Evolutionary conservation across 2,329 filamentous ascomycete species (phyloP).

Genomic region (Dactylellina haptotyla): DNA sequence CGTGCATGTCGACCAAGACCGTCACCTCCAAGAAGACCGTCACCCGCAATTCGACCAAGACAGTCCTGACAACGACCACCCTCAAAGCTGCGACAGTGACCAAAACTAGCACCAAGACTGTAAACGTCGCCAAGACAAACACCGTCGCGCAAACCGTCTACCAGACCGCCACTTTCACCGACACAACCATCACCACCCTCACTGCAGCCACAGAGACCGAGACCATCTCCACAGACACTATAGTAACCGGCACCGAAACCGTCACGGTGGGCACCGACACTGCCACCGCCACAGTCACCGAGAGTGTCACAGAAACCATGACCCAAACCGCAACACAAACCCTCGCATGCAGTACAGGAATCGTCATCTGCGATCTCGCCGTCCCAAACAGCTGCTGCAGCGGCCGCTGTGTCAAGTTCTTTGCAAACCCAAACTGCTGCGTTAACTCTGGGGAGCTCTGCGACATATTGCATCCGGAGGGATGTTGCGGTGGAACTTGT

Average conservation of each 20-base stretch:
- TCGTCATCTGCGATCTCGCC: conserved; percentile 1
- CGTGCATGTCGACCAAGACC: conserved; percentile 3
- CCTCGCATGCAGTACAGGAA: neutral
- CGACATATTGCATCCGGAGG: neutral
- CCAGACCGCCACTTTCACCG: neutral
- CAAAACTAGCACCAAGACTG: neutral
- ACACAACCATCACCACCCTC: neutral
- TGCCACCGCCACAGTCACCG: neutral
- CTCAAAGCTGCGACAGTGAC: too few relatives aligned
- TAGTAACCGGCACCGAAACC: neutral
- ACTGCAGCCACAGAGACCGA: neutral
- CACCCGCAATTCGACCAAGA: neutral
- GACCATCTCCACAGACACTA: neutral
- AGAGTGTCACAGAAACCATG: neutral
- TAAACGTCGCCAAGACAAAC: neutral
- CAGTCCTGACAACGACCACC: neutral
- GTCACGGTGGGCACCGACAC: neutral
- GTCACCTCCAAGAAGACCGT: neutral
- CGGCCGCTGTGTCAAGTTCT: conserved; percentile 18
- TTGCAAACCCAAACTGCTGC: neutral
- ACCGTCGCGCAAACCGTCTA: neutral
- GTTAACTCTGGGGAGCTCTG: neutral
- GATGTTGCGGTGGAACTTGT: neutral
- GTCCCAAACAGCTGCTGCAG: conserved; percentile 9
- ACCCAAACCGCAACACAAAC: neutral